Conservation (phyloP, 2,329 filamentous ascomycete genomes). For the Triangularia setosa region DNA sequence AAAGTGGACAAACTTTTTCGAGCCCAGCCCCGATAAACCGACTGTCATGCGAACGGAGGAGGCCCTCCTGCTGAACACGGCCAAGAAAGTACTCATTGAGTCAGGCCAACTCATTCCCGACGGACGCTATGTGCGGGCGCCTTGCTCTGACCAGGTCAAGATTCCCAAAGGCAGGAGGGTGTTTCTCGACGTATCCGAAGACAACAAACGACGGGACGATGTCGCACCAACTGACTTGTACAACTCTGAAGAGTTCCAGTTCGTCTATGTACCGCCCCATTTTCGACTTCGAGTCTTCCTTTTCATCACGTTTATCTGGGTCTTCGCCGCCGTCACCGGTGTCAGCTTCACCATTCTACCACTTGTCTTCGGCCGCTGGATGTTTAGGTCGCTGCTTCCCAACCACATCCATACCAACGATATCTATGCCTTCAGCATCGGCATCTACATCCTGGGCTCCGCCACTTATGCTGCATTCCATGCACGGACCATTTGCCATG, state of each 20-base stretch:
- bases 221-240: slow-evolving; percentile 41
- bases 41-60: slow-evolving; percentile 35
- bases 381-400: slow-evolving; percentile 72
- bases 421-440: slow-evolving; percentile 91
- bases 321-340: slow-evolving; percentile 85
- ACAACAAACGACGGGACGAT: slow-evolving; percentile 46
- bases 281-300: slow-evolving; percentile 76
- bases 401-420: slow-evolving; percentile 77
- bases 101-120: slow-evolving; percentile 58
- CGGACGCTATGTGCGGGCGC: slow-evolving; percentile 84
- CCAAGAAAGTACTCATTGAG: slow-evolving; percentile 44
- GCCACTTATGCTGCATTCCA: slow-evolving; percentile 59
- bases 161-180: slow-evolving; percentile 80
- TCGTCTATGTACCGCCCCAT: slow-evolving; percentile 78
- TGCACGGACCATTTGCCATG: slow-evolving; percentile 37
- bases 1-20: slow-evolving; percentile 56
- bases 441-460: slow-evolving; percentile 75
- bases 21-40: slow-evolving; percentile 45
- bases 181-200: slow-evolving; percentile 71
- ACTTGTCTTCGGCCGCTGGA: slow-evolving; percentile 73
- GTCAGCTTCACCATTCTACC: slow-evolving; percentile 83
- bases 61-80: slow-evolving; percentile 34
- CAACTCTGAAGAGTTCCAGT: slow-evolving; percentile 59
- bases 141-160: slow-evolving; percentile 90
- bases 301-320: slow-evolving; percentile 88